Conservation (phyloP, 1,284 basidiomycete genomes). For the Stereum hirsutum region DNA sequence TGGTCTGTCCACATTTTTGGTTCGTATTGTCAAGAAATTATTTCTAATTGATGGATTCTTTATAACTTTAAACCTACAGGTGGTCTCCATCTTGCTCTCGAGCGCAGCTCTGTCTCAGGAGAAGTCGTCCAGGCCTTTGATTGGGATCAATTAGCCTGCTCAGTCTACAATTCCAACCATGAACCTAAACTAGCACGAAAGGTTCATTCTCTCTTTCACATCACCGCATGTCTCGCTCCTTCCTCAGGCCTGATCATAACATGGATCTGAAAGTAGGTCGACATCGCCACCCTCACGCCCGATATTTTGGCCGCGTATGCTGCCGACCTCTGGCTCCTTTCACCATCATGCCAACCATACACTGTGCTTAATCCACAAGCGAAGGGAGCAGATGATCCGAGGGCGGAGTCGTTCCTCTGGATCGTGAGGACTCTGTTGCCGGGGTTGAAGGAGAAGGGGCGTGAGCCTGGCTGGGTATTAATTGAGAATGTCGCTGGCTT, state of each 20-base stretch:
- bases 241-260: neutral
- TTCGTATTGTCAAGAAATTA: neutral
- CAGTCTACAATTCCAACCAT: slow-evolving; percentile 55
- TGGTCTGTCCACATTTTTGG: slow-evolving; percentile 26
- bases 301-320: slow-evolving; percentile 30
- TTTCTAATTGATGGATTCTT: slow-evolving; percentile 2
- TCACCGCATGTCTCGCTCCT: neutral
- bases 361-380: slow-evolving; percentile 66
- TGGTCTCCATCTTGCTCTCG: slow-evolving; percentile 61
- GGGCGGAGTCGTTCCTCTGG: slow-evolving; percentile 68
- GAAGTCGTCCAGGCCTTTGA: slow-evolving; percentile 57
- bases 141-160: slow-evolving; percentile 66
- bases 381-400: slow-evolving; percentile 58
- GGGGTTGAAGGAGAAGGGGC: slow-evolving; percentile 30
- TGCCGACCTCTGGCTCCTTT: slow-evolving; percentile 62
- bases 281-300: slow-evolving; percentile 51
- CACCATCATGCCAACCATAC: slow-evolving; percentile 75
- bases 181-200: slow-evolving; percentile 34
- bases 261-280: slow-evolving; percentile 36
- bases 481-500: slow-evolving; percentile 78
- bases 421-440: slow-evolving; percentile 60
- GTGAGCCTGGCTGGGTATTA: slow-evolving; percentile 48
- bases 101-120: slow-evolving; percentile 33
- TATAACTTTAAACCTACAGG: slow-evolving; percentile 29
- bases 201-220: slow-evolving; percentile 27